Evolutionary conservation across 1,284 basidiomycete genomes (phyloP).

Genomic region (Athelia psychrophila): DNA sequence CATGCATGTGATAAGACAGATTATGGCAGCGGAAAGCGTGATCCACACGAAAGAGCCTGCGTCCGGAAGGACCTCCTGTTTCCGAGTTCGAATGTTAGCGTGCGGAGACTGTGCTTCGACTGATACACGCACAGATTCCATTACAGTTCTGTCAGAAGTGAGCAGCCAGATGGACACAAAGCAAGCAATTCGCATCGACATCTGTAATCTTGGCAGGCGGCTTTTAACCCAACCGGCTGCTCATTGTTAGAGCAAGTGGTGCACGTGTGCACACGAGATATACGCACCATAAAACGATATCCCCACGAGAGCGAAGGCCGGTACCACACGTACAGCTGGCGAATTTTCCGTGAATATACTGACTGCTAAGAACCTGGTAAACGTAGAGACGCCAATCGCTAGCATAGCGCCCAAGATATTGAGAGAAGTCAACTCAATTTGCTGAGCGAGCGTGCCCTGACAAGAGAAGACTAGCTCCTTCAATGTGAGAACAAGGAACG

Average conservation of each 20-base stretch:
- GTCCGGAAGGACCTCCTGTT: conserved; percentile 27
- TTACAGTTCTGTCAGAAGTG: conserved; percentile 31
- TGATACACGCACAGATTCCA: conserved; percentile 23
- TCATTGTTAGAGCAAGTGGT: neutral
- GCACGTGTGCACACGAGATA: conserved; percentile 1
- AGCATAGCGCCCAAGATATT: conserved; percentile 41
- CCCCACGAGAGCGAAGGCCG: conserved; percentile 36
- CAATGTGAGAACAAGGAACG: conserved; percentile 42
- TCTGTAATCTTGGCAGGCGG: conserved; percentile 40
- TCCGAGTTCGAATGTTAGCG: conserved; percentile 1
- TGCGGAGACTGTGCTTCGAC: neutral
- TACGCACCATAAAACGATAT: conserved; percentile 41
- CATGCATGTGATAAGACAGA: conserved; percentile 39
- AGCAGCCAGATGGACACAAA: conserved; percentile 47
- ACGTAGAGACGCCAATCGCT: conserved; percentile 40
- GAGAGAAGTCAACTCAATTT: conserved; percentile 43
- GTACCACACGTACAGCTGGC: conserved; percentile 29
- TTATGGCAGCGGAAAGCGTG: conserved; percentile 34
- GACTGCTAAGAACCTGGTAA: conserved; percentile 36
- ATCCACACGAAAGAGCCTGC: conserved; percentile 41
- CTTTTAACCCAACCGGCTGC: conserved; percentile 45
- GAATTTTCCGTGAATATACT: conserved; percentile 27
- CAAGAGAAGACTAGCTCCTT: conserved; percentile 49
- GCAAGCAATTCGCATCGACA: conserved; percentile 43
- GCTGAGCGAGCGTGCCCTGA: conserved; percentile 45